These are phyloP conservation scores for Colletotrichum gloeosporioides DNA, from an alignment of 2,329 filamentous ascomycete genomes.

Conservation along the genomic window DNA sequence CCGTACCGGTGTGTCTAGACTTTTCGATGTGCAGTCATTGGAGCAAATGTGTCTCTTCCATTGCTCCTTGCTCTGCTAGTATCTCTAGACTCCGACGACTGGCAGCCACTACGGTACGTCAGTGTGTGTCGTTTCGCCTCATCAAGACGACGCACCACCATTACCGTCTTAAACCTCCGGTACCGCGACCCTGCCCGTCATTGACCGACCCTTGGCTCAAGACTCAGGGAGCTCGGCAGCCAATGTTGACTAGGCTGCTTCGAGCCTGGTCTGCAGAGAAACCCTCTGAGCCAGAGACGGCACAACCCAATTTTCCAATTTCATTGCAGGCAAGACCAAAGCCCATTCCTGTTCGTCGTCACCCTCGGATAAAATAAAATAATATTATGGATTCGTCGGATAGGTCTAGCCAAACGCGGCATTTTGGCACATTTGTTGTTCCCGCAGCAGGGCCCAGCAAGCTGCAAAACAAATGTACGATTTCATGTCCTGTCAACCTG, in stretches of 20 bases:
- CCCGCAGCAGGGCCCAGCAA: constrained; percentile 1
- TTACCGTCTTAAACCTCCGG: not conserved
- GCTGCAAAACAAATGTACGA: constrained; percentile 2
- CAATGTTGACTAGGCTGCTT: not conserved
- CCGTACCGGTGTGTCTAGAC: not conserved
- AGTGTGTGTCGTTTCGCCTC: not conserved
- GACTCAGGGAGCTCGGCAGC: not conserved
- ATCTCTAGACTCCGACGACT: not conserved
- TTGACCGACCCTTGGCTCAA: not conserved
- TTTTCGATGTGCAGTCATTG: not conserved
- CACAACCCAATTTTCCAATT: not conserved
- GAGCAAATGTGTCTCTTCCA: not conserved
- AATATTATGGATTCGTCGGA: not conserved
- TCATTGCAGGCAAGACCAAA: not conserved
- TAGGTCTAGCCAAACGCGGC: constrained; percentile 9
- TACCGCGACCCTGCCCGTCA: not conserved
- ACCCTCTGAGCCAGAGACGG: not conserved
- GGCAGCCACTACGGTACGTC: not conserved
- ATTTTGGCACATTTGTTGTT: constrained; percentile 7
- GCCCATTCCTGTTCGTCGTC: not conserved
- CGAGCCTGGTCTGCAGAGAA: not conserved
- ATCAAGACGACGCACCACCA: not conserved
- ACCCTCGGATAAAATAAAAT: not conserved
- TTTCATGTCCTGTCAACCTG: not conserved
- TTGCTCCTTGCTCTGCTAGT: not conserved